A percentile compares a stretch with the other conserved stretches of the same genome.
Evolutionary conservation across 148 eudicot genomes (phyloP).

Genomic region (Selenicereus undatus): DNA sequence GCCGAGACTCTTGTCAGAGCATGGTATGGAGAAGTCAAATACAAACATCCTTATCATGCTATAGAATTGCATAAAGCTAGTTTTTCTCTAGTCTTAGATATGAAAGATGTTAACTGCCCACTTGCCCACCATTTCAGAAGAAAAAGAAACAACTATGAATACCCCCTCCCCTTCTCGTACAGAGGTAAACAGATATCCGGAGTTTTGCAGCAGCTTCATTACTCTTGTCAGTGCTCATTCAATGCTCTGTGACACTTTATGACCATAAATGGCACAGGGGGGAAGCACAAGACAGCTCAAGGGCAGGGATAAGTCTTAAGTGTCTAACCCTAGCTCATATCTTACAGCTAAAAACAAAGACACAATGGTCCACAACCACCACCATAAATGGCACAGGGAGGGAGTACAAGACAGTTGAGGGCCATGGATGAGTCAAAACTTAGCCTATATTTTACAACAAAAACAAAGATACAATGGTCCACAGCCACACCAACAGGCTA

Average conservation of each 20-base stretch:
- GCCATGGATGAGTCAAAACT: background rate
- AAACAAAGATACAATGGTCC: conserved; percentile 24
- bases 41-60: background rate
- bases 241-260: conserved; percentile 7
- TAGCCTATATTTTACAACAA: background rate
- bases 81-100: too few relatives aligned
- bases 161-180: background rate
- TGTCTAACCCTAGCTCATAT: conserved; percentile 6
- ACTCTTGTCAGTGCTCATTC: conserved; percentile 7
- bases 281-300: conserved; percentile 8
- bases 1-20: too few relatives aligned
- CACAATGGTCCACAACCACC: conserved; percentile 21
- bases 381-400: conserved; percentile 11
- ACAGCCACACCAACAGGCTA: conserved; percentile 17
- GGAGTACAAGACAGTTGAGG: conserved; percentile 7
- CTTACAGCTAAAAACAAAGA: conserved; percentile 7
- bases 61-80: background rate
- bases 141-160: background rate
- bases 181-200: background rate
- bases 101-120: background rate
- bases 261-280: conserved; percentile 9
- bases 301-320: background rate
- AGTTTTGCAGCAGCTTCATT: background rate
- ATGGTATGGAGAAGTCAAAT: too few relatives aligned
- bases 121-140: background rate